phyloP scores from a whole-genome alignment of 768 basidiomycete genomes.

The Fistulinella prunicolor region DNA sequence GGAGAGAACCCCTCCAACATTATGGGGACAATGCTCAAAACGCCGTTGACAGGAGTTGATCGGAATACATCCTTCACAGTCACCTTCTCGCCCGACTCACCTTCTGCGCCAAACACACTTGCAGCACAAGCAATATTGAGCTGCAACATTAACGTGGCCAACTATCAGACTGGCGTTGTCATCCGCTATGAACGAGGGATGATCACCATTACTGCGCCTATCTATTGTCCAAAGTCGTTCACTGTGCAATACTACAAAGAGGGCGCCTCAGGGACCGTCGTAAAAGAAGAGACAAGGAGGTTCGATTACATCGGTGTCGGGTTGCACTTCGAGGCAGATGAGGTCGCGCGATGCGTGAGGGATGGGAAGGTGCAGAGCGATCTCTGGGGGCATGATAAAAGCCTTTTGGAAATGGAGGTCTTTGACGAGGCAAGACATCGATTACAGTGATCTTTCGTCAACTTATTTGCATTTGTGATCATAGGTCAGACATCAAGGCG shows the following conservation, averaged over 20 bases:
- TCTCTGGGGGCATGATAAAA: slow-evolving; percentile 77
- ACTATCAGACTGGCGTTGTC: slow-evolving; percentile 49
- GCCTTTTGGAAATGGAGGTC: slow-evolving; percentile 74
- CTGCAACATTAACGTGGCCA: slow-evolving; percentile 58
- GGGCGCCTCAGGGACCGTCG: slow-evolving; percentile 39
- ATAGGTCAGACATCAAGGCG: slow-evolving; percentile 66
- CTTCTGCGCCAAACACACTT: slow-evolving; percentile 36
- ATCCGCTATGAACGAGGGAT: slow-evolving; percentile 76
- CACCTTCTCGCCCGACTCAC: slow-evolving; percentile 54
- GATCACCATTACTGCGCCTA: slow-evolving; percentile 61
- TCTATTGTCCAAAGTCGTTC: slow-evolving; percentile 65
- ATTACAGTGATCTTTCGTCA: neutral
- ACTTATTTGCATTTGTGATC: slow-evolving; percentile 10
- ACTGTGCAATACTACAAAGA: slow-evolving; percentile 59
- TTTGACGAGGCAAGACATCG: slow-evolving; percentile 69
- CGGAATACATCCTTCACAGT: slow-evolving; percentile 71
- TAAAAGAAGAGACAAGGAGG: slow-evolving; percentile 54
- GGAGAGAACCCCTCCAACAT: slow-evolving; percentile 53
- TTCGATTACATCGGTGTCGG: slow-evolving; percentile 67
- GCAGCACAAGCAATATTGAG: slow-evolving; percentile 71
- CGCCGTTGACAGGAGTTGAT: slow-evolving; percentile 76
- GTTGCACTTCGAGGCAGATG: slow-evolving; percentile 86
- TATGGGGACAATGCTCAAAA: slow-evolving; percentile 72
- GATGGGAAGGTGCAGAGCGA: slow-evolving; percentile 73
- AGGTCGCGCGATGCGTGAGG: slow-evolving; percentile 74